Evolutionary conservation across 176 grass and related monocot species (phyloP).

Genomic region (Miscanthus lutarioriparius): DNA sequence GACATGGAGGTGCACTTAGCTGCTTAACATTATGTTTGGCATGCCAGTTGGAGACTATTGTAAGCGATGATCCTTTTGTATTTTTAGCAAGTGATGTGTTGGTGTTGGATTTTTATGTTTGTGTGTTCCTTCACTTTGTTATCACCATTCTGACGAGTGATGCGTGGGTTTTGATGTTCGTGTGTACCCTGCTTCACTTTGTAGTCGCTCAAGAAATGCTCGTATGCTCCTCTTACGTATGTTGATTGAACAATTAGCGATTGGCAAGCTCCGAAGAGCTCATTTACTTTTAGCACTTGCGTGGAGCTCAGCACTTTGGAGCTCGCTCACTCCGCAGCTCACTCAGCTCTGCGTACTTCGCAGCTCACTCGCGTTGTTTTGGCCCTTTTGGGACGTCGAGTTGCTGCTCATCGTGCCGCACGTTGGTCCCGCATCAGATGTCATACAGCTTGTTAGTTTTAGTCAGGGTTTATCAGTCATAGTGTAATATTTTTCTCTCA

Average conservation of each 20-base stretch:
- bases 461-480: too few relatives aligned
- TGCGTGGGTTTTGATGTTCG: background rate
- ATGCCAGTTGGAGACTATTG: constrained; percentile 24
- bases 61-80: constrained; percentile 23
- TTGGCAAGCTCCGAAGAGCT: background rate
- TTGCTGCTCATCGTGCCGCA: too few relatives aligned
- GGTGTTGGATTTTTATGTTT: background rate
- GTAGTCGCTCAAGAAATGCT: background rate
- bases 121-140: background rate
- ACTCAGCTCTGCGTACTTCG: too few relatives aligned
- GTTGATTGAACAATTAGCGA: background rate
- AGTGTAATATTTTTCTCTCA: too few relatives aligned
- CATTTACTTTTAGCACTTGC: background rate
- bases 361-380: background rate
- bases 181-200: background rate
- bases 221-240: background rate
- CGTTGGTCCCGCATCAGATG: too few relatives aligned
- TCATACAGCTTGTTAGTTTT: too few relatives aligned
- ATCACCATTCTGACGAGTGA: background rate
- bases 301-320: too few relatives aligned
- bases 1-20: background rate
- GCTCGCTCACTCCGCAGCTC: too few relatives aligned
- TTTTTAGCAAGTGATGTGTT: constrained; percentile 4
- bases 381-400: background rate
- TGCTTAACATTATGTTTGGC: constrained; percentile 22